Percentiles rank a stretch among this genome's conserved stretches.
Evolutionary conservation across 306 rosid species (phyloP).

Genomic region (Sesbania bispinosa): DNA sequence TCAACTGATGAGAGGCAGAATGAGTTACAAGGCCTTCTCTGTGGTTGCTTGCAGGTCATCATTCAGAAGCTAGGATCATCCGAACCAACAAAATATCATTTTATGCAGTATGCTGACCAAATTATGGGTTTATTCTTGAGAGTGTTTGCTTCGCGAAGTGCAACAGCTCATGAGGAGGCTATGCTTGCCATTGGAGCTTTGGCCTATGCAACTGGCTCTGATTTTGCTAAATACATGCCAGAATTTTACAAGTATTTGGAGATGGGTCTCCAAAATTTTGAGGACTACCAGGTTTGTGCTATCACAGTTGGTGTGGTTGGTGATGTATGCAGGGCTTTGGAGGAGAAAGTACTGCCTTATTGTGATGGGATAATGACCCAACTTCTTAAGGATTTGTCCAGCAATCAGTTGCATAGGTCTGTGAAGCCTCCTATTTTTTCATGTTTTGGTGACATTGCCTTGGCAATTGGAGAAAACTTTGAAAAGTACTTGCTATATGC

Average conservation of each 20-base stretch:
- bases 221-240: constrained; percentile 78
- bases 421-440: constrained; percentile 98
- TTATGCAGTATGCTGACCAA: constrained; percentile 82
- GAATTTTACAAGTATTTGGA: constrained; percentile 80
- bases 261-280: constrained; percentile 93
- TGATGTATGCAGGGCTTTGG: constrained; percentile 88
- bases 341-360: constrained; percentile 73
- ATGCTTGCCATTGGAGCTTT: constrained; percentile 98
- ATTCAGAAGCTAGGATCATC: constrained; percentile 89
- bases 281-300: constrained; percentile 96
- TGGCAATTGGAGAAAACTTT: constrained; percentile 89
- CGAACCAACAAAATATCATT: constrained; percentile 62
- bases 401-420: constrained; percentile 88
- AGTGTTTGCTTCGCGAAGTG: constrained; percentile 87
- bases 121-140: constrained; percentile 80
- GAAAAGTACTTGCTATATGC: constrained; percentile 90
- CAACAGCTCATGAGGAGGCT: constrained; percentile 98
- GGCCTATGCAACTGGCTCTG: constrained; percentile 77
- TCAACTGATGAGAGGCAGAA: constrained; percentile 80
- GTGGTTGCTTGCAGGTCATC: constrained; percentile 95
- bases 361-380: constrained; percentile 97
- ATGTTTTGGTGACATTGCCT: constrained; percentile 91
- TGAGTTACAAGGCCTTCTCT: constrained; percentile 94
- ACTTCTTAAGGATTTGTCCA: constrained; percentile 87
- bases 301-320: constrained; percentile 95